Percentiles rank a stretch among this genome's conserved stretches.
Conservation (phyloP, 805 yeast genomes). For the Starmera dryadoides region DNA sequence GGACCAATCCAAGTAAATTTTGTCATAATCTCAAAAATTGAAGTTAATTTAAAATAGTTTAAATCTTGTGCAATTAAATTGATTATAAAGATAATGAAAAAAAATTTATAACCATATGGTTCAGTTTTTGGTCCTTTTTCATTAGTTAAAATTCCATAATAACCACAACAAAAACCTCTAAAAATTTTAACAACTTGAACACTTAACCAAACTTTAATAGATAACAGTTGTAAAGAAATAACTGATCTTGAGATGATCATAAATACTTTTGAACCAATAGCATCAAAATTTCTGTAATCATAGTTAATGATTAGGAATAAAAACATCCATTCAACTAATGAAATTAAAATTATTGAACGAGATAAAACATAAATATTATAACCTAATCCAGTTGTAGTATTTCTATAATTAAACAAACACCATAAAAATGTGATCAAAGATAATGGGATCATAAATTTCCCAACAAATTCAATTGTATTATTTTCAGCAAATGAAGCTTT, state of each 20-base stretch:
- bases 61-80: neutral
- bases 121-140: neutral
- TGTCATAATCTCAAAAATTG: neutral
- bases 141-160: neutral
- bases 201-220: neutral
- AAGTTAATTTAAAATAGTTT: neutral
- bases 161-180: neutral
- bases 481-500: neutral
- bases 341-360: neutral
- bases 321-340: neutral
- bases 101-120: neutral
- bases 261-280: neutral
- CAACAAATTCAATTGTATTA: neutral
- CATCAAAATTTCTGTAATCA: neutral
- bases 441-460: neutral
- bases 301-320: neutral
- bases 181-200: neutral
- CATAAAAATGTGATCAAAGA: neutral
- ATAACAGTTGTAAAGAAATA: neutral
- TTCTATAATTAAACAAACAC: neutral
- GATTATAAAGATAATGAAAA: neutral
- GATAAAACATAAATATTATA: neutral
- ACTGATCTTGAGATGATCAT: neutral
- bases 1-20: neutral
- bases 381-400: neutral